These are phyloP conservation scores for Penicillium sp. DNA, from an alignment of 2,329 filamentous ascomycete genomes.

Conservation along the genomic window DNA sequence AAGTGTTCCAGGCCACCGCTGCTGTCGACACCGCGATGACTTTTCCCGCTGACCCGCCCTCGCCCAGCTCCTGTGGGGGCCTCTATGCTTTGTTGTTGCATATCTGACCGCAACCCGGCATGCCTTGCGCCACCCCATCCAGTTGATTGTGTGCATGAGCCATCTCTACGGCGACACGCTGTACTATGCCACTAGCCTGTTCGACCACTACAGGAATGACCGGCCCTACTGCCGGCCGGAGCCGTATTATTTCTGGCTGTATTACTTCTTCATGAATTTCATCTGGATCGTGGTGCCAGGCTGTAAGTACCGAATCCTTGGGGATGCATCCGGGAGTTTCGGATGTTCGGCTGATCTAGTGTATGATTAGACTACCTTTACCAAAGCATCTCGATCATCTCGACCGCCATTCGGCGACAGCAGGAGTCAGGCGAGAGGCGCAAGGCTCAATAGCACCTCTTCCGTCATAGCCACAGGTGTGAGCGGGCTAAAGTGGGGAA, in stretches of 20 bases:
- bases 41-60: conserved; percentile 9
- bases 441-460: conserved; percentile 30
- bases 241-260: conserved; percentile 63
- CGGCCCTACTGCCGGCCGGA: conserved; percentile 60
- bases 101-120: conserved; percentile 54
- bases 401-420: conserved; percentile 28
- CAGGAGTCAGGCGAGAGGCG: conserved; percentile 18
- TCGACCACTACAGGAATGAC: conserved; percentile 56
- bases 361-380: conserved; percentile 32
- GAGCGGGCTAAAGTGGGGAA: conserved; percentile 10
- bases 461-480: conserved; percentile 20
- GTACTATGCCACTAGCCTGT: conserved; percentile 63
- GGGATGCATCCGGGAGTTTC: neutral
- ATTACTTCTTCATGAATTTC: conserved; percentile 64
- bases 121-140: conserved; percentile 58
- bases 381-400: conserved; percentile 32
- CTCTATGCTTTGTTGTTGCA: conserved; percentile 58
- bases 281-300: conserved; percentile 64
- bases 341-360: conserved; percentile 7
- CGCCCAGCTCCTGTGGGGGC: conserved; percentile 57
- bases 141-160: conserved; percentile 60
- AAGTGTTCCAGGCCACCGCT: no score
- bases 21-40: neutral
- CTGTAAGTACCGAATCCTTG: conserved; percentile 48
- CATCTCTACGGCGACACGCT: conserved; percentile 64